These are phyloP conservation scores for Tolypocladium pustulatum DNA, from an alignment of 2,329 filamentous ascomycete species.

Conservation along the genomic window DNA sequence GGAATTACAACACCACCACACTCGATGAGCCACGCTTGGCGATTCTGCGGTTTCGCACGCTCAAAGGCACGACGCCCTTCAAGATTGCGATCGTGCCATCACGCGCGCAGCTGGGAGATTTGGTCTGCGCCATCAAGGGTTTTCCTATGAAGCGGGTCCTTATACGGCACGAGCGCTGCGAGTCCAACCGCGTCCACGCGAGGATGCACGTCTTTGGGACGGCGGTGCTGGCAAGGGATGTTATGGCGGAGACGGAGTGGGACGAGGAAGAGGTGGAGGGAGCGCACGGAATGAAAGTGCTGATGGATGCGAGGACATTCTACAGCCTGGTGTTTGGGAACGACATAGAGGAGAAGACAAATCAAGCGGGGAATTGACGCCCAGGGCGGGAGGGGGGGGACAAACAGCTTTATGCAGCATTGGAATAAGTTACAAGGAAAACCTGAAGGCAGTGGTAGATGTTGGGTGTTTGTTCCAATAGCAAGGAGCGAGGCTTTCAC, in stretches of 20 bases:
- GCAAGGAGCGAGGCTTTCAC: too few relatives aligned
- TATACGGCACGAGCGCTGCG: constrained; percentile 1
- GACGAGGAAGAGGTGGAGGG: not conserved
- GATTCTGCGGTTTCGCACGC: not conserved
- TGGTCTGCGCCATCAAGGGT: constrained; percentile 3
- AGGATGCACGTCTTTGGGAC: constrained; percentile 6
- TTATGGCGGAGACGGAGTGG: constrained; percentile 1
- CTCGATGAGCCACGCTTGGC: constrained; percentile 6
- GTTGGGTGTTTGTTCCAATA: too few relatives aligned
- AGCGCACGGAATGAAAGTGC: not conserved
- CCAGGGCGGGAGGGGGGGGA: not conserved
- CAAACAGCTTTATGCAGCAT: not conserved
- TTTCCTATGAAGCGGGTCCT: constrained; percentile 6
- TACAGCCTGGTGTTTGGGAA: constrained; percentile 6
- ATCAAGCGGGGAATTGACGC: not conserved
- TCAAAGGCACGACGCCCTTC: not conserved
- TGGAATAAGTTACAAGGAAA: not conserved
- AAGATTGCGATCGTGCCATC: constrained; percentile 6
- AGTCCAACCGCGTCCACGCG: not conserved
- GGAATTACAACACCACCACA: not conserved
- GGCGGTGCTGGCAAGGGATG: constrained; percentile 3
- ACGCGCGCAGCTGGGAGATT: constrained; percentile 4
- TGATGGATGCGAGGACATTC: constrained; percentile 5
- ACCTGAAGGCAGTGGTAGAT: not conserved
- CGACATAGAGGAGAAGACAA: not conserved